Conservation (phyloP, 768 basidiomycete genomes). For the Podaxis carcinomalis region DNA sequence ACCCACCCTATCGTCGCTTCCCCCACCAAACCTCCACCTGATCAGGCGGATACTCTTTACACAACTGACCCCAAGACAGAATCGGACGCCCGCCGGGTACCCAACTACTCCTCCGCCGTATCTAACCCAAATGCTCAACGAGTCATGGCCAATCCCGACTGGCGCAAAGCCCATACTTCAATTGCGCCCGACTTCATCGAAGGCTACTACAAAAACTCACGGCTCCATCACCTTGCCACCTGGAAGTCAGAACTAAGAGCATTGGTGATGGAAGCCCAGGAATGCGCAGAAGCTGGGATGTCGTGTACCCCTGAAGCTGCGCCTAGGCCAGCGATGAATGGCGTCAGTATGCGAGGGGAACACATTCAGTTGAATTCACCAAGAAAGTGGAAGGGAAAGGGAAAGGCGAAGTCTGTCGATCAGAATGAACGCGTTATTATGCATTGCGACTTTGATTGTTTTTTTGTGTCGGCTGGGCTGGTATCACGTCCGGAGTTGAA, state of each 20-base stretch:
- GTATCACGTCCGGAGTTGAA: conserved; percentile 74
- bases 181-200: conserved; percentile 84
- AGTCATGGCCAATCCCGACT: conserved; percentile 78
- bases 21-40: background rate
- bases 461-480: conserved; percentile 93
- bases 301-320: conserved; percentile 12
- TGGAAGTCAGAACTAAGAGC: conserved; percentile 90
- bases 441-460: conserved; percentile 96
- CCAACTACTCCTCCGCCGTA: conserved; percentile 61
- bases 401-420: conserved; percentile 27
- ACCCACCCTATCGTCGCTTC: background rate
- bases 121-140: conserved; percentile 74
- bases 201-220: conserved; percentile 78
- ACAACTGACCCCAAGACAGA: conserved; percentile 38
- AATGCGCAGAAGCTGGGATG: conserved; percentile 46
- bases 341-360: conserved; percentile 50
- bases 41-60: conserved; percentile 24
- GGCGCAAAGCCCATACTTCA: conserved; percentile 87
- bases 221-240: conserved; percentile 87
- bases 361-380: conserved; percentile 45
- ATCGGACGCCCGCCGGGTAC: conserved; percentile 42
- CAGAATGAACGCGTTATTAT: conserved; percentile 67
- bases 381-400: conserved; percentile 52
- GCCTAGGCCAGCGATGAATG: conserved; percentile 13
- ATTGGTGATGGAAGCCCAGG: conserved; percentile 78